Evolutionary conservation across 2,329 filamentous ascomycete species (phyloP).

Genomic region (Pseudogymnoascus sp.): DNA sequence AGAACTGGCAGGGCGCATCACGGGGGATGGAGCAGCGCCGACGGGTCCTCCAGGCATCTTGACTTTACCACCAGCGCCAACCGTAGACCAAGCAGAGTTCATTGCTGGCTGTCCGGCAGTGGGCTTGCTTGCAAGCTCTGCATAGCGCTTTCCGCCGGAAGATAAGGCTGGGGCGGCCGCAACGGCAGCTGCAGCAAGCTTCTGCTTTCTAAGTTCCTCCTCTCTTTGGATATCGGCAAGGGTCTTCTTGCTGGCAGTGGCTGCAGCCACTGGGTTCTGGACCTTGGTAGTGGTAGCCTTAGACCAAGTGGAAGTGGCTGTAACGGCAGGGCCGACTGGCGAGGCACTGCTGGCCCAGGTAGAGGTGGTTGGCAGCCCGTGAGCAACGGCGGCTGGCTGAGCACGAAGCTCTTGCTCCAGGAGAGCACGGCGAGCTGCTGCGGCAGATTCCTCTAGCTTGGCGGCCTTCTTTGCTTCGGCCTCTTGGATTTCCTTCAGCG

Average conservation of each 20-base stretch:
- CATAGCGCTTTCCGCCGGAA: slow-evolving; percentile 72
- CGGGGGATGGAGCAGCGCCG: slow-evolving; percentile 35
- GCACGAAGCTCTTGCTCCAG: slow-evolving; percentile 69
- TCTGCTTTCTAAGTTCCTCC: slow-evolving; percentile 83
- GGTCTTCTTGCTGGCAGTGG: slow-evolving; percentile 63
- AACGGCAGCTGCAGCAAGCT: slow-evolving; percentile 42
- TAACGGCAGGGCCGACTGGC: slow-evolving; percentile 21
- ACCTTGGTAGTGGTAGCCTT: slow-evolving; percentile 38
- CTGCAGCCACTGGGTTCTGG: slow-evolving; percentile 25
- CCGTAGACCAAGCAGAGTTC: slow-evolving; percentile 78
- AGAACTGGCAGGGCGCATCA: slow-evolving; percentile 30
- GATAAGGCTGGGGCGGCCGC: slow-evolving; percentile 34
- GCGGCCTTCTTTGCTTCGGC: slow-evolving; percentile 89
- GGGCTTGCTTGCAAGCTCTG: slow-evolving; percentile 79
- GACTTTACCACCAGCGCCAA: slow-evolving; percentile 86
- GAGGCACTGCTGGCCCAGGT: slow-evolving; percentile 56
- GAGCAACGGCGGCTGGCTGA: slow-evolving; percentile 54
- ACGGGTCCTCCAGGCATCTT: slow-evolving; percentile 61
- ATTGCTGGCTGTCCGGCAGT: slow-evolving; percentile 35
- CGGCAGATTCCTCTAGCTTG: slow-evolving; percentile 73
- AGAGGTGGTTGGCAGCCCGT: slow-evolving; percentile 76
- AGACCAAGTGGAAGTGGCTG: slow-evolving; percentile 34
- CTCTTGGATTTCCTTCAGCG: slow-evolving; percentile 93
- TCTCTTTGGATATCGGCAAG: slow-evolving; percentile 94
- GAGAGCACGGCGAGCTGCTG: slow-evolving; percentile 64